Base-by-base conservation (phyloP, 2,329 filamentous ascomycete species). In the Aspergillus ochraceus region DNA sequence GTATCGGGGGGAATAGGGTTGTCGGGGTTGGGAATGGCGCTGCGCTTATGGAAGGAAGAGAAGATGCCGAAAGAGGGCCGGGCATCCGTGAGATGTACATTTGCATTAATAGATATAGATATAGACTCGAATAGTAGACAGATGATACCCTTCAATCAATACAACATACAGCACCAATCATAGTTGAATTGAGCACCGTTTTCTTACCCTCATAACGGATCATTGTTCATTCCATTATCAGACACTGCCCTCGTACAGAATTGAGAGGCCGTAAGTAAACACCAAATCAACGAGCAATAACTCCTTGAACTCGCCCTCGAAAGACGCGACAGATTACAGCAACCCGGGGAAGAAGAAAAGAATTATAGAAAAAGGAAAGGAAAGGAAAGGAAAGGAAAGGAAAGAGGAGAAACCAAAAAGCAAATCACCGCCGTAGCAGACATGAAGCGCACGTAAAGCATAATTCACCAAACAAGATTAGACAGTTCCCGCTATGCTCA, bases 401-500 rank as follows among this genome's bases (percentile, higher is more conserved):
- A 10, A 36, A 5, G 12, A 17, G 8, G 30, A 32, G 30, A 32
- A 32, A 12, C 30, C 30, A 36, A 19, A 42, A 46, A 46, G 42
- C 42, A 46, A 47, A 47, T 47, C 45, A 24, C 29, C 39, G 20
- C 45, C 50, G 29, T 49, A 60, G 45, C 45, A 10, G 45, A 47
- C 45, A 47, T 12, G 45, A 47, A 47, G 64, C 29, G 53, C 64
- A 60, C 53, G 54, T 55, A 45, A 46, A 46, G 12, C 22, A 49
- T n/a, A 57, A 63, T 50, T 54, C 65, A 56, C 45, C 49, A 49
- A 52, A 36, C 55, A 59, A 49, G 54, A 46, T 69, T 71, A 86
- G 58, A 89, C 86, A n/a, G 87, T 89, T 20, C 87, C 87, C 36
- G 87, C 87, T 82, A 99, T 99, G 78, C 94, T 98, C 78, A 99